phyloP scores from a whole-genome alignment of 495 filamentous ascomycete genomes.

The Extremus antarcticus region DNA sequence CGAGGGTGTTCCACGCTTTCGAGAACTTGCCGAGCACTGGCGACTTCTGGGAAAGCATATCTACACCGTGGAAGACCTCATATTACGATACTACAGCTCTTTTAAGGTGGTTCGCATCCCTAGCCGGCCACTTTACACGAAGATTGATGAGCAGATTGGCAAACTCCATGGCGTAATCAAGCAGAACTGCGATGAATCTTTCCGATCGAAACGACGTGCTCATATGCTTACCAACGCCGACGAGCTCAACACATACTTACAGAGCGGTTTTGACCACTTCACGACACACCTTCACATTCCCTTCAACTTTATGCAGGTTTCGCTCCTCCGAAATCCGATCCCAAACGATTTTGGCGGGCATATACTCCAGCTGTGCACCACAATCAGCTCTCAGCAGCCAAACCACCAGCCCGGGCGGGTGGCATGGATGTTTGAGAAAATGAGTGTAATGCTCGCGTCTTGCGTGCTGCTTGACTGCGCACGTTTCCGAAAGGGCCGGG shows the following conservation, averaged over 20 bases:
- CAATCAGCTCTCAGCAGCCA: constrained; percentile 32
- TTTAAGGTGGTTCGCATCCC: constrained; percentile 42
- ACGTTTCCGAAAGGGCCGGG: constrained; percentile 24
- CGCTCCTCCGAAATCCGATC: constrained; percentile 36
- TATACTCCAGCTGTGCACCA: constrained; percentile 41
- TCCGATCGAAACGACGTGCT: constrained; percentile 30
- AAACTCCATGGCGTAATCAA: constrained; percentile 38
- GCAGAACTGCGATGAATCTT: constrained; percentile 30
- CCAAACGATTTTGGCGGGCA: constrained; percentile 43
- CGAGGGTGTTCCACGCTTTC: constrained; percentile 16
- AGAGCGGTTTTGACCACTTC: constrained; percentile 48
- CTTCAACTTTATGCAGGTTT: constrained; percentile 46
- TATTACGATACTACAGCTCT: constrained; percentile 43
- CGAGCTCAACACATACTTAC: constrained; percentile 40
- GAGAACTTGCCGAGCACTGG: constrained; percentile 28
- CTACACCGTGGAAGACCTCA: constrained; percentile 37
- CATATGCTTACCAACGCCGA: constrained; percentile 42
- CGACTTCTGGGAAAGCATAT: constrained; percentile 23
- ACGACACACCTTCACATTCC: constrained; percentile 38
- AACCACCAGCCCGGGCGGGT: constrained; percentile 21
- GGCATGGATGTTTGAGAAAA: constrained; percentile 34
- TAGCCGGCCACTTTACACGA: constrained; percentile 32
- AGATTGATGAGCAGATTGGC: constrained; percentile 39
- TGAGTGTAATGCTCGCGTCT: constrained; percentile 43
- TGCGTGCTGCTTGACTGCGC: constrained; percentile 44